Evolutionary conservation across 768 basidiomycete species (phyloP).

Genomic region (Russula brevipes): DNA sequence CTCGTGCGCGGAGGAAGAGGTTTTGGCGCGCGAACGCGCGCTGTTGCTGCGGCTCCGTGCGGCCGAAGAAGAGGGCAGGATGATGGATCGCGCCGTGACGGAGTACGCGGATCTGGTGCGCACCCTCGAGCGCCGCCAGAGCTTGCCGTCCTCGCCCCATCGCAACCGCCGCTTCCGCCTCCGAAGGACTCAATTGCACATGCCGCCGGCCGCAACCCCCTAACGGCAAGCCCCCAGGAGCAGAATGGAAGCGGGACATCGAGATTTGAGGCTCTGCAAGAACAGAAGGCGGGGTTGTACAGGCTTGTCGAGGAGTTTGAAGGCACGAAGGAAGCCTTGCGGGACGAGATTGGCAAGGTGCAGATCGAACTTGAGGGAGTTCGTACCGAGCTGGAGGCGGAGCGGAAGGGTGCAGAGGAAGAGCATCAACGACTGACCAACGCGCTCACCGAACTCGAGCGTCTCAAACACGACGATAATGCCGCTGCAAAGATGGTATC

Average conservation of each 20-base stretch:
- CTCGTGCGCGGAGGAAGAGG: slow-evolving; percentile 54
- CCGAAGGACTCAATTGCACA: not conserved
- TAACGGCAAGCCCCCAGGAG: slow-evolving; percentile 5
- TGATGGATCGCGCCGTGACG: slow-evolving; percentile 59
- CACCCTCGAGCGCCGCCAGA: slow-evolving; percentile 47
- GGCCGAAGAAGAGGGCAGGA: slow-evolving; percentile 53
- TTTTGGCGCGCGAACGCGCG: slow-evolving; percentile 44
- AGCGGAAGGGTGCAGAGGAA: slow-evolving; percentile 39
- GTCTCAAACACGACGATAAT: slow-evolving; percentile 57
- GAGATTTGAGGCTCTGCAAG: slow-evolving; percentile 35
- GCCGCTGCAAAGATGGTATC: slow-evolving; percentile 79
- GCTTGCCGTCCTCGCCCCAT: slow-evolving; percentile 20
- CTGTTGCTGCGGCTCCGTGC: slow-evolving; percentile 43
- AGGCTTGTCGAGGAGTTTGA: slow-evolving; percentile 47
- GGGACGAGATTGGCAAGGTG: slow-evolving; percentile 42
- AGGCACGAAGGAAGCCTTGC: slow-evolving; percentile 41
- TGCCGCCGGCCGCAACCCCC: not conserved
- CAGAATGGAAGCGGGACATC: slow-evolving; percentile 22
- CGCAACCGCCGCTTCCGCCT: not conserved
- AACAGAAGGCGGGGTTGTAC: slow-evolving; percentile 47
- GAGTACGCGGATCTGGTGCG: slow-evolving; percentile 77
- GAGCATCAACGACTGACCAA: slow-evolving; percentile 44
- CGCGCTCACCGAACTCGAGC: slow-evolving; percentile 48
- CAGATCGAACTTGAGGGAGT: slow-evolving; percentile 41
- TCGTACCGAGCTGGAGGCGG: slow-evolving; percentile 45